These are phyloP conservation scores for Rhizopogon sp. DNA, from an alignment of 768 basidiomycete species.

Conservation along the genomic window DNA sequence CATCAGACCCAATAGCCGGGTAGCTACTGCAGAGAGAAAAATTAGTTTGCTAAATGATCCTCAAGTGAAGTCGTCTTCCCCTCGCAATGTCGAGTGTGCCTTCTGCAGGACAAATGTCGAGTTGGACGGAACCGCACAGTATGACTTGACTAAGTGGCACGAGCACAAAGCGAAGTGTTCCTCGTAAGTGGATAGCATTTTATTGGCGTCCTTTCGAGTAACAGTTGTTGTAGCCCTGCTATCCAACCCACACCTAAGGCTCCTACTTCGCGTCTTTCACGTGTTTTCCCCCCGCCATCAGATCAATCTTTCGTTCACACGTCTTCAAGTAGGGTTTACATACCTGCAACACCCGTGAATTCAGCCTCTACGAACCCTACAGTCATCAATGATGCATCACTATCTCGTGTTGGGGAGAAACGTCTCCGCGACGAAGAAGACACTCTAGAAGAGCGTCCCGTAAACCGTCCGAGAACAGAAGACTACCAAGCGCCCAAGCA, in stretches of 20 bases:
- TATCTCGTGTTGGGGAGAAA: slow-evolving; percentile 34
- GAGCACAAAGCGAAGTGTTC: slow-evolving; percentile 54
- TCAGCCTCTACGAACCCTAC: slow-evolving; percentile 34
- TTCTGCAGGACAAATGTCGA: slow-evolving; percentile 42
- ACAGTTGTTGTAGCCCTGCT: slow-evolving; percentile 1
- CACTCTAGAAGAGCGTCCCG: slow-evolving; percentile 37
- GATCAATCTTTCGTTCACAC: slow-evolving; percentile 9
- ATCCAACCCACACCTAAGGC: slow-evolving; percentile 17
- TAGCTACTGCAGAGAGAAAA: slow-evolving; percentile 59
- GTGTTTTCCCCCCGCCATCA: slow-evolving; percentile 13
- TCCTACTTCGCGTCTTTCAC: slow-evolving; percentile 9
- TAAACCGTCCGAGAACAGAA: slow-evolving; percentile 49
- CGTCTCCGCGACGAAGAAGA: slow-evolving; percentile 42
- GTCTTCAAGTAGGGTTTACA: slow-evolving; percentile 10
- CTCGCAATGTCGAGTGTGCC: slow-evolving; percentile 44
- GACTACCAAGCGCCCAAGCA: slow-evolving; percentile 37
- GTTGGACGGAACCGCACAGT: slow-evolving; percentile 49
- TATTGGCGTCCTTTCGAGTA: neutral
- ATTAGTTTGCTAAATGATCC: slow-evolving; percentile 59
- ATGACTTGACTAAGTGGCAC: slow-evolving; percentile 56
- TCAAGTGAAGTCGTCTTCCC: slow-evolving; percentile 47
- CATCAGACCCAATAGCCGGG: slow-evolving; percentile 50
- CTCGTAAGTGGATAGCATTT: slow-evolving; percentile 23
- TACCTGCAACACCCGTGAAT: slow-evolving; percentile 8
- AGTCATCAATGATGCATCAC: slow-evolving; percentile 24